Evolutionary conservation across 2,329 filamentous ascomycete genomes (phyloP), one percentile per base, ranked within the genome.

Genomic region (Mariannaea sp.): DNA sequence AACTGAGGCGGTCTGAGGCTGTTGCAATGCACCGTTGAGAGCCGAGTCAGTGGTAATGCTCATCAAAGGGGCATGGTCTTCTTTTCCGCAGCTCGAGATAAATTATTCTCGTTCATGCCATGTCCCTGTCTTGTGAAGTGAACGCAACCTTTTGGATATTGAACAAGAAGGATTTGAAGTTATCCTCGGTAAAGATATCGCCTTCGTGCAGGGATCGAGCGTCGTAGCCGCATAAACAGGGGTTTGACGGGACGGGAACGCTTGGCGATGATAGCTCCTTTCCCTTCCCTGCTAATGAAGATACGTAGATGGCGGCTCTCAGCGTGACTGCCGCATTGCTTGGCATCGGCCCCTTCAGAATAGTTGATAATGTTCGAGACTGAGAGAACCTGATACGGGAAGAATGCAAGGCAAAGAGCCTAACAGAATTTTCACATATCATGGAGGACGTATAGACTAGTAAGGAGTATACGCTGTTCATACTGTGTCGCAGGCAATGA

Each of bases 121-220:
- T n/a, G 29, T 30, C 29, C 13, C 13, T 10, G 29, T 6, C 29
- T 10, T 12, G 29, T 30, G 22, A 5, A 5, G 22, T n/a, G 22
- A 24, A 24, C 22, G 22, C 22, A 24, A 24, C 22, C 22, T 24
- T 24, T 5, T 35, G 32, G 16, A 32, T 6, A 29, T n/a, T 46
- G 20, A 39, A 27, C 22, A 14, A 33, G 30, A 38, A 19, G 43
- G 32, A 22, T 20, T 29, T 20, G 35, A 27, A 35, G 49, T 61
- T 65, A 65, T 60, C 62, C 62, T 65, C 62, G 62, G 62, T 62
- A 57, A 56, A 39, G 36, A 54, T 44, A 22, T 62, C 62, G 56
- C 60, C 42, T 41, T 58, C 58, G 41, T 42, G 45, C 40, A 45
- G 33, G 41, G 24, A 49, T 38, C 49, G 39, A 48, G 17, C 42